Conservation (phyloP, 768 basidiomycete species). For the Rhizopogon salebrosus region DNA sequence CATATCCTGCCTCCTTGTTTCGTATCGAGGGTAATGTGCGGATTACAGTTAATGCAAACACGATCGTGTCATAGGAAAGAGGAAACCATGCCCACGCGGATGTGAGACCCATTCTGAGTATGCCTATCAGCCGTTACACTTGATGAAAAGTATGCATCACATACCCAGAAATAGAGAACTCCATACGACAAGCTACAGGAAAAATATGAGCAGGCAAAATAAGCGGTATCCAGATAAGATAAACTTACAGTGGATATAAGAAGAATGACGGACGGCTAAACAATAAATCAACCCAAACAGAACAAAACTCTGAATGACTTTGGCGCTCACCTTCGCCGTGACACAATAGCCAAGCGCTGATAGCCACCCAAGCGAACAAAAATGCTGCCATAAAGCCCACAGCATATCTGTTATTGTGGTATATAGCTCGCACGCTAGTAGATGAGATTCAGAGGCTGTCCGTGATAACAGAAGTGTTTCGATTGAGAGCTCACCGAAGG, state of each 20-base stretch:
- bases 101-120: slow-evolving; percentile 16
- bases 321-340: slow-evolving; percentile 42
- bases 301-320: not conserved
- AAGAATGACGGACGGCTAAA: slow-evolving; percentile 11
- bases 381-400: slow-evolving; percentile 19
- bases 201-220: not conserved
- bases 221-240: slow-evolving; percentile 17
- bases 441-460: not conserved
- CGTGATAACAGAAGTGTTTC: not conserved
- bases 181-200: slow-evolving; percentile 36
- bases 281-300: not conserved
- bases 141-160: not conserved
- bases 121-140: not conserved
- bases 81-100: slow-evolving; percentile 38
- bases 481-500: slow-evolving; percentile 28
- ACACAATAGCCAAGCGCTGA: slow-evolving; percentile 52
- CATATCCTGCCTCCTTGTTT: slow-evolving; percentile 12
- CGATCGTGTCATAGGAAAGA: slow-evolving; percentile 32
- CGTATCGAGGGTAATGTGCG: slow-evolving; percentile 21
- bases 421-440: slow-evolving; percentile 16
- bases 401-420: slow-evolving; percentile 5
- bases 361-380: slow-evolving; percentile 36
- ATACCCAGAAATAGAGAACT: slow-evolving; percentile 24
- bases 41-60: slow-evolving; percentile 29
- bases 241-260: slow-evolving; percentile 8